Percentiles rank a stretch among this genome's conserved stretches.
These are phyloP conservation scores for Curvularia spicifera DNA, from an alignment of 2,329 filamentous ascomycete genomes.

Conservation along the genomic window DNA sequence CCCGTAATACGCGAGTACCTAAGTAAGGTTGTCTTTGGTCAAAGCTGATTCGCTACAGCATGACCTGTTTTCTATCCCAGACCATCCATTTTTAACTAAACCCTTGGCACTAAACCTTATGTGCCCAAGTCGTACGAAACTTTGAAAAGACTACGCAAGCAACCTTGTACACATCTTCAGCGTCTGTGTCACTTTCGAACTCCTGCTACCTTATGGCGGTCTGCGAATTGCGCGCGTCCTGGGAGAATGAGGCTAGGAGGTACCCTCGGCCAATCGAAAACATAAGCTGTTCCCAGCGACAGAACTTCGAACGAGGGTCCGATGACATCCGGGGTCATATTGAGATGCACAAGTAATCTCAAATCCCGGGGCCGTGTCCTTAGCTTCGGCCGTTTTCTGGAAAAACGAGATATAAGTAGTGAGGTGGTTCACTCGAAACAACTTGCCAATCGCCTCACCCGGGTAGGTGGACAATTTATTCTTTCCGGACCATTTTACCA, in stretches of 20 bases:
- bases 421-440: background rate
- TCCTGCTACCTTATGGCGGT: background rate
- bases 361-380: background rate
- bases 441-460: background rate
- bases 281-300: background rate
- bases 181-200: background rate
- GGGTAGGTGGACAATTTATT: background rate
- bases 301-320: background rate
- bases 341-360: background rate
- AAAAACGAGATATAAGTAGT: background rate
- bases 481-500: background rate
- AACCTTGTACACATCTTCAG: background rate
- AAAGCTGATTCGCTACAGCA: background rate
- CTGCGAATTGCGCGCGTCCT: background rate
- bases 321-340: background rate
- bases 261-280: background rate
- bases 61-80: background rate
- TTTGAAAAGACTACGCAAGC: background rate
- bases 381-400: background rate
- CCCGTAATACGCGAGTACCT: background rate
- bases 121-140: background rate
- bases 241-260: background rate
- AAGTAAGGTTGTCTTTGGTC: background rate
- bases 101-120: background rate
- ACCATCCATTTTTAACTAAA: background rate